A percentile compares a stretch with the other conserved stretches of the same genome.
phyloP scores from a whole-genome alignment of 2,329 filamentous ascomycete species.

The Sphaerulina populicola region DNA sequence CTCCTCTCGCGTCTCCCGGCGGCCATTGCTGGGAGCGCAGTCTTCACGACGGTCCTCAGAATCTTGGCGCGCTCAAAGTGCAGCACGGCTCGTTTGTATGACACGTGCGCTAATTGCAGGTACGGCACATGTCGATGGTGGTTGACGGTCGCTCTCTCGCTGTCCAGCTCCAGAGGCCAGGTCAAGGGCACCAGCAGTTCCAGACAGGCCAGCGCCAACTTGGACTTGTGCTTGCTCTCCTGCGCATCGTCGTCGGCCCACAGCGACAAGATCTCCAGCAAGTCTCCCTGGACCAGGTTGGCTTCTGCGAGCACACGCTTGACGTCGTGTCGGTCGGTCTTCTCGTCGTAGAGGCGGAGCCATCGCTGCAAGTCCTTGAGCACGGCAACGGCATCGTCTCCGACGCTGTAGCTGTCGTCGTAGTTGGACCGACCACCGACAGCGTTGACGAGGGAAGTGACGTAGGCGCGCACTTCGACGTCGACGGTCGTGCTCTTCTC shows the following conservation, averaged over 20 bases:
- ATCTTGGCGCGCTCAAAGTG: slow-evolving; percentile 71
- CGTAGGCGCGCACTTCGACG: slow-evolving; percentile 83
- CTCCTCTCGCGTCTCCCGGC: slow-evolving; percentile 65
- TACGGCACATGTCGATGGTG: slow-evolving; percentile 88
- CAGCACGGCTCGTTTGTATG: slow-evolving; percentile 81
- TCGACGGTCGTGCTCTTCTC: slow-evolving; percentile 51
- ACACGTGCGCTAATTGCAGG: slow-evolving; percentile 75
- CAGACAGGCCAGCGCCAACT: slow-evolving; percentile 74
- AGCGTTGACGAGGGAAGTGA: slow-evolving; percentile 88
- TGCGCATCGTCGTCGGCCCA: slow-evolving; percentile 69
- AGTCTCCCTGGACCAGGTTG: slow-evolving; percentile 81
- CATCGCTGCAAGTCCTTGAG: slow-evolving; percentile 90
- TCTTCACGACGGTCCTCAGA: slow-evolving; percentile 69
- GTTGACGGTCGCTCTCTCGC: slow-evolving; percentile 78
- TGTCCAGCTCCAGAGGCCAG: slow-evolving; percentile 79
- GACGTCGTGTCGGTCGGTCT: slow-evolving; percentile 87
- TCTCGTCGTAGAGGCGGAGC: slow-evolving; percentile 70
- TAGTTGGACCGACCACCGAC: slow-evolving; percentile 43
- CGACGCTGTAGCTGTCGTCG: slow-evolving; percentile 62
- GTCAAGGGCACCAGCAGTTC: slow-evolving; percentile 88
- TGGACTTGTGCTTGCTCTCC: slow-evolving; percentile 66
- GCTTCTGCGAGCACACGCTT: slow-evolving; percentile 85
- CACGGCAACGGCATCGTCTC: slow-evolving; percentile 86
- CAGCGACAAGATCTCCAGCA: slow-evolving; percentile 76
- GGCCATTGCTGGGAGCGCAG: slow-evolving; percentile 79